A percentile compares a stretch with the other conserved stretches of the same genome.
phyloP scores from a whole-genome alignment of 2,329 filamentous ascomycete species.

The Aspergillus phoenicis region DNA sequence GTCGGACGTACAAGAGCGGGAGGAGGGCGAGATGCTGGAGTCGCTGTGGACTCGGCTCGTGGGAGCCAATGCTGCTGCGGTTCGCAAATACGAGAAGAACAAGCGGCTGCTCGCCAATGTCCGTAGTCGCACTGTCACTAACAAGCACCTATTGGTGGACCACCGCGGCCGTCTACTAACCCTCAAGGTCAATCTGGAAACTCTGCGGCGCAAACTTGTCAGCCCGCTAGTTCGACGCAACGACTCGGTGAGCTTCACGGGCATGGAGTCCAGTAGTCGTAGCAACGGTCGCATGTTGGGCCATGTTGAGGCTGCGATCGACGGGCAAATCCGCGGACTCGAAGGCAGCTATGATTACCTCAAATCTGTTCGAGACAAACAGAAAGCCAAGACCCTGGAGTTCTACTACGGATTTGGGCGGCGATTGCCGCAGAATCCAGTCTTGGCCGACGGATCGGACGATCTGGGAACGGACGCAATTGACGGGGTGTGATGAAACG shows the following conservation, averaged over 20 bases:
- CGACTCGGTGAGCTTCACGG: conserved; percentile 51
- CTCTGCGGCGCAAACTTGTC: conserved; percentile 78
- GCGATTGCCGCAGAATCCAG: conserved; percentile 28
- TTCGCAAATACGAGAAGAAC: conserved; percentile 94
- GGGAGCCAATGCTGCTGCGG: conserved; percentile 70
- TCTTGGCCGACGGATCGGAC: conserved; percentile 29
- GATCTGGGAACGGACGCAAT: conserved; percentile 19
- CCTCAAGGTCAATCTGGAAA: conserved; percentile 84
- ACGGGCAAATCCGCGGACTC: conserved; percentile 82
- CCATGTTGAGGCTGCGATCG: conserved; percentile 56
- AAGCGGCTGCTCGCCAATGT: conserved; percentile 76
- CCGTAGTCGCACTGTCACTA: conserved; percentile 77
- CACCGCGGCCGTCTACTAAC: conserved; percentile 83
- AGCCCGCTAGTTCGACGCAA: conserved; percentile 76
- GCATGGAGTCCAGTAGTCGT: conserved; percentile 29
- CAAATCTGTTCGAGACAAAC: conserved; percentile 71
- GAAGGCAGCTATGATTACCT: conserved; percentile 79
- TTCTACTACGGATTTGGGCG: conserved; percentile 66
- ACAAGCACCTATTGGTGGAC: conserved; percentile 83
- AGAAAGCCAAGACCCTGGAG: conserved; percentile 83
- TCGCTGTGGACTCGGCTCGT: conserved; percentile 85
- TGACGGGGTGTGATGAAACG: conserved; percentile 18
- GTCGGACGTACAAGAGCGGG: conserved; percentile 75
- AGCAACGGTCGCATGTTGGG: conserved; percentile 62
- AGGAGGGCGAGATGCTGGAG: conserved; percentile 78